Evolutionary conservation across 805 yeast genomes (phyloP).

Genomic region (Saturnispora gosingensis): DNA sequence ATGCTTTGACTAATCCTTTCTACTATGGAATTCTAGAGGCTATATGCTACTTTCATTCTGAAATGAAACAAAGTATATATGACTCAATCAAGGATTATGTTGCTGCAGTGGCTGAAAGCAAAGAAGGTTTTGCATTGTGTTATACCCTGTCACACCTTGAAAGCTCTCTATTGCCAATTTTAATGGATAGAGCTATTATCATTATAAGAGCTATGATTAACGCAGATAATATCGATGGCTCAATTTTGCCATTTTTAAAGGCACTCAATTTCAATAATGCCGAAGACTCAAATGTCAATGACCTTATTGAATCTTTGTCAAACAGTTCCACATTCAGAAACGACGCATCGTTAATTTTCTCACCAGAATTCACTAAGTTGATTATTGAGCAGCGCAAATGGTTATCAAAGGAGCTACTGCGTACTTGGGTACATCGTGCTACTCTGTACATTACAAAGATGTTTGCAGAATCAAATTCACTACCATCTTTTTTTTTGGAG

Average conservation of each 20-base stretch:
- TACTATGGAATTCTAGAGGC: constrained; percentile 5
- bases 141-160: not conserved
- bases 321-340: constrained; percentile 23
- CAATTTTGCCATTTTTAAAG: constrained; percentile 9
- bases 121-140: constrained; percentile 7
- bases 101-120: not conserved
- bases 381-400: not conserved
- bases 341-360: constrained; percentile 24
- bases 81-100: not conserved
- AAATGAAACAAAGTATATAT: not conserved
- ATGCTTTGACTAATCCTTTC: not conserved
- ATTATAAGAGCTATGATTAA: constrained; percentile 9
- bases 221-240: not conserved
- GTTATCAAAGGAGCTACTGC: constrained; percentile 17
- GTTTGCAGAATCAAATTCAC: constrained; percentile 41
- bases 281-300: not conserved
- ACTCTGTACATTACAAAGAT: constrained; percentile 53
- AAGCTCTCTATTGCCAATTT: not conserved
- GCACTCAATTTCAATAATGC: not conserved
- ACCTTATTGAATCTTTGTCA: not conserved
- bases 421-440: constrained; percentile 49
- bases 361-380: constrained; percentile 18
- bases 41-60: not conserved
- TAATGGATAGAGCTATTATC: constrained; percentile 5
- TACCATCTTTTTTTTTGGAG: constrained; percentile 23